Conservation (phyloP, 345 rosid genomes). For the Capsella bursapastoris region DNA sequence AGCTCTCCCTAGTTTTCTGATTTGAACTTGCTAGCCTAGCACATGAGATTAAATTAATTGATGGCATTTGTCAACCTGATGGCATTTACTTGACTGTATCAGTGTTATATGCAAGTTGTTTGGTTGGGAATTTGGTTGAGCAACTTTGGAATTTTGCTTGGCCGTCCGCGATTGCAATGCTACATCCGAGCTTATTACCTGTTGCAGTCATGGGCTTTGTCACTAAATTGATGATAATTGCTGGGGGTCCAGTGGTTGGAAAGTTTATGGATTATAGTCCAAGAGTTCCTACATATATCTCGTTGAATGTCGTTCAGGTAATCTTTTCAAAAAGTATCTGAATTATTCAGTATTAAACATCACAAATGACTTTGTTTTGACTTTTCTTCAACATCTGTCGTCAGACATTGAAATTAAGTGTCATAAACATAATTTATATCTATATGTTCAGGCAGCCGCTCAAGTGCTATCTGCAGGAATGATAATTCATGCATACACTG, state of each 20-base stretch:
- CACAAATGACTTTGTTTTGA: not conserved
- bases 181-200: slow-evolving; percentile 92
- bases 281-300: slow-evolving; percentile 75
- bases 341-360: not conserved
- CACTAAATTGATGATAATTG: slow-evolving; percentile 72
- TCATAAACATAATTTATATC: not conserved
- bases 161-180: slow-evolving; percentile 95
- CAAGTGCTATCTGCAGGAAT: slow-evolving; percentile 85
- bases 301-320: slow-evolving; percentile 79
- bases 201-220: slow-evolving; percentile 91
- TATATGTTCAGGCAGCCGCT: slow-evolving; percentile 65
- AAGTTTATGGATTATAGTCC: slow-evolving; percentile 92
- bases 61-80: not conserved
- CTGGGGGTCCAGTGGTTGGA: slow-evolving; percentile 91
- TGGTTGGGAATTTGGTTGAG: slow-evolving; percentile 88
- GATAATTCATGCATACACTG: slow-evolving; percentile 78
- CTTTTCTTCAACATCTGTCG: slow-evolving; percentile 18
- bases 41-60: no score
- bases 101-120: slow-evolving; percentile 69
- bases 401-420: not conserved
- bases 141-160: slow-evolving; percentile 94
- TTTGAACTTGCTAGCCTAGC: no score
- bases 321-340: not conserved
- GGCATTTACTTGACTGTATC: slow-evolving; percentile 9
- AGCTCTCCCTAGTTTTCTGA: not conserved